These are phyloP conservation scores for Hirsutella thompsonii DNA, from an alignment of 2,329 filamentous ascomycete species.

Conservation along the genomic window DNA sequence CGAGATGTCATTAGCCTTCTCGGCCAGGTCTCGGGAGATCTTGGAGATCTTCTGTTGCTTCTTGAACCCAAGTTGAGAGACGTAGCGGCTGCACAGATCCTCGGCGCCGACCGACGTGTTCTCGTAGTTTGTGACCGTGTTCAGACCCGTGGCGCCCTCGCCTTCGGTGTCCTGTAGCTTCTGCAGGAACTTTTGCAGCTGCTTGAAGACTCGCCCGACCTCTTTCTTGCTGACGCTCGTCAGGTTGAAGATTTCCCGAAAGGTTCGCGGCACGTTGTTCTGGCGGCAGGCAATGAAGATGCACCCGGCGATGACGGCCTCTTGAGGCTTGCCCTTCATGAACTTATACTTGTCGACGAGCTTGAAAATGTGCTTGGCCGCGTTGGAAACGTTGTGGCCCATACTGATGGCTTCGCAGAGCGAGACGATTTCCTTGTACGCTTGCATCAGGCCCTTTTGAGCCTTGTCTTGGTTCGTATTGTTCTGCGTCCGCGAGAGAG, in stretches of 20 bases:
- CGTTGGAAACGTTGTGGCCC: slow-evolving; percentile 69
- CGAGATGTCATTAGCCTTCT: slow-evolving; percentile 63
- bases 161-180: slow-evolving; percentile 50
- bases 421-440: slow-evolving; percentile 79
- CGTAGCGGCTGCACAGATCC: slow-evolving; percentile 82
- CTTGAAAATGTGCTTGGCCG: slow-evolving; percentile 92
- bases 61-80: slow-evolving; percentile 65
- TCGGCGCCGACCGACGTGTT: slow-evolving; percentile 68
- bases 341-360: slow-evolving; percentile 83
- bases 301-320: slow-evolving; percentile 87
- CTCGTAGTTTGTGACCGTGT: slow-evolving; percentile 56
- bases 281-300: slow-evolving; percentile 97
- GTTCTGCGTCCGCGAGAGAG: slow-evolving; percentile 74
- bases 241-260: slow-evolving; percentile 85
- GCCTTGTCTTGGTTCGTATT: slow-evolving; percentile 75
- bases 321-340: slow-evolving; percentile 90
- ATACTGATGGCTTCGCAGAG: slow-evolving; percentile 79
- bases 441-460: slow-evolving; percentile 68
- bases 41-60: slow-evolving; percentile 63
- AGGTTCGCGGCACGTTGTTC: slow-evolving; percentile 74
- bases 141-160: slow-evolving; percentile 30
- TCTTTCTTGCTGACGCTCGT: slow-evolving; percentile 96
- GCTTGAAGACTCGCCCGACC: slow-evolving; percentile 91
- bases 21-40: slow-evolving; percentile 66
- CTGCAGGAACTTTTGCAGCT: slow-evolving; percentile 76